Base-by-base conservation (phyloP, 2,329 filamentous ascomycete genomes). In the Xylariaceae sp. region DNA sequence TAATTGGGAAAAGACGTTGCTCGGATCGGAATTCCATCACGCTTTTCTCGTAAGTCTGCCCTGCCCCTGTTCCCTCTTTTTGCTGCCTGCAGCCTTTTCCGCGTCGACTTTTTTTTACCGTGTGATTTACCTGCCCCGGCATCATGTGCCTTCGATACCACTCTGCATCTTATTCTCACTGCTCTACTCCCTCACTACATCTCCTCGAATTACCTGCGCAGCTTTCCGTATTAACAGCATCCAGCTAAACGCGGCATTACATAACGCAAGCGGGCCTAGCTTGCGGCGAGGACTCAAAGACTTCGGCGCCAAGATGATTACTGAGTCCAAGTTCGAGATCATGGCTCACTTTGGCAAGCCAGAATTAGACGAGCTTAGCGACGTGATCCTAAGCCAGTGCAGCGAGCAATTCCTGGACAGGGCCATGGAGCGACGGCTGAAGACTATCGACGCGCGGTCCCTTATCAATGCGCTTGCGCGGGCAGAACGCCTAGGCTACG, bases 401-500 rank as follows among this genome's bases (percentile, higher is more conserved):
- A 70, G 69, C 42, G 53, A 67, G 19, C 37, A 42, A 1, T 74
- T 77, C 34, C 59, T 77, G 2, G 72, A 76, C 46, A 63, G 58
- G 34, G 70, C 64, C 3, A 47, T 77, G n/a, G 65, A 67, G 13
- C 58, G 53, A 34, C 67, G 73, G 0, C 57, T 77, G 3, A 59
- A 61, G 29, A 72, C 68, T 2, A 76, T 77, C 32, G 63, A 65
- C 8, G 71, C 70, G 1, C 64, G 69, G 17, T 61, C 66, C 11
- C 61, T 77, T 3, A 67, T 77, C 33, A 75, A 76, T 37, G 68
- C 71, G 11, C 60, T 77, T 14, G 72, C 72, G 2, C 60, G 65
- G 22, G 71, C 72, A 2, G 70, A 75, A 44, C 68, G 74, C 3
- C 61, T 77, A 0, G 74, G 74, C 2, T 77, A 77, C 35, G 65